These are phyloP conservation scores for Porphyra umbilicalis DNA, from an alignment of 31 red algal genomes.

Conservation along the genomic window DNA sequence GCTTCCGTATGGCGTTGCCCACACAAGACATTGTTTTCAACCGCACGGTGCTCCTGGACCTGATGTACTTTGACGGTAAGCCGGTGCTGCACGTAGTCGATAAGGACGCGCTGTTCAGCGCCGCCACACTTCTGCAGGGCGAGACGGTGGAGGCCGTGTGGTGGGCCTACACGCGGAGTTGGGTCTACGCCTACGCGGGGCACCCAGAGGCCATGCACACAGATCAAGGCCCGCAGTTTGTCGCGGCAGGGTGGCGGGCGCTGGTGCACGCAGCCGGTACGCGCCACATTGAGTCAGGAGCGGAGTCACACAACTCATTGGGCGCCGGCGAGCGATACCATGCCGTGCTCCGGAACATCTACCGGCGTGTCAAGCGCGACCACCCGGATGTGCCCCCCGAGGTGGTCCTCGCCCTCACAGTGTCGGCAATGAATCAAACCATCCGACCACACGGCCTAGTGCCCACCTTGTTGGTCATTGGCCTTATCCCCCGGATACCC, in stretches of 20 bases:
- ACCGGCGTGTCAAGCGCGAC: too few relatives aligned
- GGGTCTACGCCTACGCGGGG: conserved; percentile 11
- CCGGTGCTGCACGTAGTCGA: conserved; percentile 26
- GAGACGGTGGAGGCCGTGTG: conserved; percentile 15
- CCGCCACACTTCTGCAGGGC: conserved; percentile 3
- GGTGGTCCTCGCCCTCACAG: background rate
- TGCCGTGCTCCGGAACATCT: too few relatives aligned
- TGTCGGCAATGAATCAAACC: conserved; percentile 6
- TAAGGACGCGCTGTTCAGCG: background rate
- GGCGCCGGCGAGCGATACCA: too few relatives aligned
- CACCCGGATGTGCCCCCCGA: too few relatives aligned
- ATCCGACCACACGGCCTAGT: background rate
- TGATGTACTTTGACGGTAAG: conserved; percentile 11
- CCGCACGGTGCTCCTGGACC: conserved; percentile 13
- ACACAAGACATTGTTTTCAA: conserved; percentile 3
- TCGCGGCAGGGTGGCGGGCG: too few relatives aligned
- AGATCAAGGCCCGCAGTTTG: conserved; percentile 12
- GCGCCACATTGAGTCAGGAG: too few relatives aligned
- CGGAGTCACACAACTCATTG: too few relatives aligned
- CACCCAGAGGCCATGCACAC: conserved; percentile 15
- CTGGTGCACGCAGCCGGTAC: too few relatives aligned
- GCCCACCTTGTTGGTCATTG: background rate
- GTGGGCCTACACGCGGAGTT: background rate
- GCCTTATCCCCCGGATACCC: background rate
- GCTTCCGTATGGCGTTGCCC: background rate